phyloP scores from a whole-genome alignment of 176 grass and related monocot genomes.

The Hyparrhenia diplandra region DNA sequence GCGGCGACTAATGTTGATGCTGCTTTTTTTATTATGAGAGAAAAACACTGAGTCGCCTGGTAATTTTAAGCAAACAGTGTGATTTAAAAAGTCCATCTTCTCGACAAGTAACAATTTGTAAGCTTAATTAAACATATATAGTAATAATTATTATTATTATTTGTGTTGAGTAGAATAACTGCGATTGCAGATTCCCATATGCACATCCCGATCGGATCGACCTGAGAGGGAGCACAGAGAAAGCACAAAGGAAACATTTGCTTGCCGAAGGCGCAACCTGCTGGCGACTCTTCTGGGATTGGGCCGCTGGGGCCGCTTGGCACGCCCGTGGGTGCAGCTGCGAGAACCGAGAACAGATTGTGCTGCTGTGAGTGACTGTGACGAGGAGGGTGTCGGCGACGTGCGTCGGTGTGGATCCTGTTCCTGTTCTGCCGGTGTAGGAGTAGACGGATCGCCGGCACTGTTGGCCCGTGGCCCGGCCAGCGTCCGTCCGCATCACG shows the following conservation, averaged over 20 bases:
- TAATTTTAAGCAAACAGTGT: too few species aligned
- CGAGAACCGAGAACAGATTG: background rate
- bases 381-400: background rate
- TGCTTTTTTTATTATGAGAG: too few species aligned
- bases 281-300: too few species aligned
- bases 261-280: constrained; percentile 9
- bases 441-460: background rate
- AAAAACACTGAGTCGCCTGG: too few species aligned
- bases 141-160: too few species aligned
- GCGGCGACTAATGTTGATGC: too few species aligned
- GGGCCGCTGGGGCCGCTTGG: background rate
- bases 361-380: background rate
- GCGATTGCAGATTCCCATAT: too few species aligned
- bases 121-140: too few species aligned
- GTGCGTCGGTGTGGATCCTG: background rate
- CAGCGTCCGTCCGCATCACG: constrained; percentile 6
- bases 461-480: constrained; percentile 19
- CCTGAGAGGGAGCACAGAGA: background rate
- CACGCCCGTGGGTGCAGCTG: background rate
- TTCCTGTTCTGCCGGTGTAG: background rate
- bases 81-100: too few species aligned
- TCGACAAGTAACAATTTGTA: too few species aligned
- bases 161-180: too few species aligned
- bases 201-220: too few species aligned
- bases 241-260: background rate